A percentile compares a stretch with the other conserved stretches of the same genome.
phyloP scores from a whole-genome alignment of 768 basidiomycete species.

The Sutorius australiensis region DNA sequence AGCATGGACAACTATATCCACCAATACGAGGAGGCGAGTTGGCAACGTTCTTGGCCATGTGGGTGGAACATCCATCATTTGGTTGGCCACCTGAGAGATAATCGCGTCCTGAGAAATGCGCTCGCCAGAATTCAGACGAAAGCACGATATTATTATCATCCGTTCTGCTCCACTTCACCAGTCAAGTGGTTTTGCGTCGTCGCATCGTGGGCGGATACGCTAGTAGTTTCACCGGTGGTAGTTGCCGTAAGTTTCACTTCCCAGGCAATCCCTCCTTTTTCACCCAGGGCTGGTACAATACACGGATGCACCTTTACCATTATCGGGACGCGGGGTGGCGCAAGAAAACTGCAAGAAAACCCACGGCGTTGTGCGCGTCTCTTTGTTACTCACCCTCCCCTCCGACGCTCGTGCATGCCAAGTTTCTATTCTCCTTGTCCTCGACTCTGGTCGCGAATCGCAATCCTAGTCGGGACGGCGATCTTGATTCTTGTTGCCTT shows the following conservation, averaged over 20 bases:
- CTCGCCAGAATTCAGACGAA: too few species aligned
- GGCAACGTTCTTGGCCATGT: neutral
- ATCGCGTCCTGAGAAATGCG: neutral
- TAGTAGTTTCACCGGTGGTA: neutral
- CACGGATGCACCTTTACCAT: neutral
- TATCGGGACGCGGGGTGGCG: neutral
- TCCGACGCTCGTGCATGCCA: neutral
- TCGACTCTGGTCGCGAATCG: neutral
- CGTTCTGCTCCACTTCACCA: neutral
- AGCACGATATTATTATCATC: too few species aligned
- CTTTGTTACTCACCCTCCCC: neutral
- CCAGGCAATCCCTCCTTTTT: neutral
- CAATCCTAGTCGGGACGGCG: neutral
- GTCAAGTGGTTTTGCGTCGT: neutral
- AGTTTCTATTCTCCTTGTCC: neutral
- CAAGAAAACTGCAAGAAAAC: neutral
- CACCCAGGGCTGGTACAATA: neutral
- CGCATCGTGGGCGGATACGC: neutral
- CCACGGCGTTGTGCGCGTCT: neutral
- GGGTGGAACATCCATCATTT: neutral
- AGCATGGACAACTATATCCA: neutral
- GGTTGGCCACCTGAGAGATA: neutral
- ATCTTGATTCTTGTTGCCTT: neutral
- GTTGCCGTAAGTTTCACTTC: neutral
- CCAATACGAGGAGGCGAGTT: neutral